phyloP scores from a whole-genome alignment of 306 rosid genomes.

The Rosa persica region DNA sequence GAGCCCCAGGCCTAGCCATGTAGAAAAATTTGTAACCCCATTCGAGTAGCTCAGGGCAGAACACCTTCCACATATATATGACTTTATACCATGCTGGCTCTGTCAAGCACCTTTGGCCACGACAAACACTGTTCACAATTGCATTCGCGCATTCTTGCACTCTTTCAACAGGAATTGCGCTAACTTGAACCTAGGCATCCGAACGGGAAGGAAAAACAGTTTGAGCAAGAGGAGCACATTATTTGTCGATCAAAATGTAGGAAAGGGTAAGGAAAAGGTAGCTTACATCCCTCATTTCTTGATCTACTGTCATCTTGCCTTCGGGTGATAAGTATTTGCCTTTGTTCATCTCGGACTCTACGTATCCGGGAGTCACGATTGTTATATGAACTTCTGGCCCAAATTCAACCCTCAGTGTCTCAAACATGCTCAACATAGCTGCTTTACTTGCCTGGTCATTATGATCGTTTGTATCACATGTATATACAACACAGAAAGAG shows the following conservation, averaged over 20 bases:
- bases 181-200: slow-evolving; percentile 22
- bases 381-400: slow-evolving; percentile 51
- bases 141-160: slow-evolving; percentile 28
- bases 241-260: background rate
- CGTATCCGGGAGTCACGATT: slow-evolving; percentile 59
- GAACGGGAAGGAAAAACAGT: no score
- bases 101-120: slow-evolving; percentile 40
- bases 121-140: slow-evolving; percentile 31
- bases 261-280: background rate
- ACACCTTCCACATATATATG: slow-evolving; percentile 31
- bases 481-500: background rate
- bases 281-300: slow-evolving; percentile 61
- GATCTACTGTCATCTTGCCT: slow-evolving; percentile 42
- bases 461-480: background rate
- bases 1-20: slow-evolving; percentile 11
- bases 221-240: background rate
- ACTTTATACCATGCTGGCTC: slow-evolving; percentile 43
- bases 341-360: slow-evolving; percentile 46
- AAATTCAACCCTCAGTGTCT: slow-evolving; percentile 59
- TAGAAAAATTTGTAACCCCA: slow-evolving; percentile 22
- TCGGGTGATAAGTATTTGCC: slow-evolving; percentile 41
- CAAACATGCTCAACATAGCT: slow-evolving; percentile 47
- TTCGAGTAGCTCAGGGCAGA: slow-evolving; percentile 43
- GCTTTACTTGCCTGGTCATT: slow-evolving; percentile 65
- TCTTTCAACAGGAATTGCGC: slow-evolving; percentile 18